Evolutionary conservation across 2,329 filamentous ascomycete species (phyloP).

Genomic region (Zopfia rhizophila): DNA sequence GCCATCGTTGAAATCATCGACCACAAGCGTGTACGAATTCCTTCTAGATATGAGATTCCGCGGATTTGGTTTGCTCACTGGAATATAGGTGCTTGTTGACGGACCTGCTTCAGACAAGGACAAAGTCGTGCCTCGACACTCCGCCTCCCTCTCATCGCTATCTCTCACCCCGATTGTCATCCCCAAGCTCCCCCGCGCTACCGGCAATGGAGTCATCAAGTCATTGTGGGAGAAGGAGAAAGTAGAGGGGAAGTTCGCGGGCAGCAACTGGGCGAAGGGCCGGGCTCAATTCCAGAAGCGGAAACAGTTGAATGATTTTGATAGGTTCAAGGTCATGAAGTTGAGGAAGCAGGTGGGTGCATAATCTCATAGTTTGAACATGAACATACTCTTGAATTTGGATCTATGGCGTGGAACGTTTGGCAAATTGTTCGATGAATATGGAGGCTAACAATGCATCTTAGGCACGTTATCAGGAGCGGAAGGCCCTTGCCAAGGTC

Average conservation of each 20-base stretch:
- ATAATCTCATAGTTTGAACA: too few relatives aligned
- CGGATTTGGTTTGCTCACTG: conserved; percentile 40
- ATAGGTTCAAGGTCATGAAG: conserved; percentile 99
- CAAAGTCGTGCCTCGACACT: conserved; percentile 85
- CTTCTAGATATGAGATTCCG: conserved; percentile 18
- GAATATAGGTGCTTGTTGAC: conserved; percentile 87
- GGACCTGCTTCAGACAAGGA: conserved; percentile 86
- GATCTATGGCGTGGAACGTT: too few relatives aligned
- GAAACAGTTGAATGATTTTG: conserved; percentile 95
- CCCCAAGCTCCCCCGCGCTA: conserved; percentile 83
- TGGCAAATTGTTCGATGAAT: too few relatives aligned
- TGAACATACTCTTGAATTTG: neutral
- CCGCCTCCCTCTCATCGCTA: conserved; percentile 81
- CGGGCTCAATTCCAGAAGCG: conserved; percentile 85
- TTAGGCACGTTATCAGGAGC: conserved; percentile 90
- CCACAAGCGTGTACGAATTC: conserved; percentile 95
- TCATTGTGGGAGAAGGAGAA: conserved; percentile 90
- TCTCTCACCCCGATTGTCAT: conserved; percentile 92
- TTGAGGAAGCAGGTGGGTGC: conserved; percentile 94
- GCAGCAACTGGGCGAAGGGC: conserved; percentile 95
- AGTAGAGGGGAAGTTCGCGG: conserved; percentile 92
- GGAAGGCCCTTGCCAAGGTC: conserved; percentile 95
- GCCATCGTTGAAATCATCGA: conserved; percentile 99
- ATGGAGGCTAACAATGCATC: conserved; percentile 28
- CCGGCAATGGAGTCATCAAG: conserved; percentile 84